Evolutionary conservation across 1,284 basidiomycete genomes (phyloP), one percentile per base, ranked within the genome.

Genomic region (Rhodotorula sp.): DNA sequence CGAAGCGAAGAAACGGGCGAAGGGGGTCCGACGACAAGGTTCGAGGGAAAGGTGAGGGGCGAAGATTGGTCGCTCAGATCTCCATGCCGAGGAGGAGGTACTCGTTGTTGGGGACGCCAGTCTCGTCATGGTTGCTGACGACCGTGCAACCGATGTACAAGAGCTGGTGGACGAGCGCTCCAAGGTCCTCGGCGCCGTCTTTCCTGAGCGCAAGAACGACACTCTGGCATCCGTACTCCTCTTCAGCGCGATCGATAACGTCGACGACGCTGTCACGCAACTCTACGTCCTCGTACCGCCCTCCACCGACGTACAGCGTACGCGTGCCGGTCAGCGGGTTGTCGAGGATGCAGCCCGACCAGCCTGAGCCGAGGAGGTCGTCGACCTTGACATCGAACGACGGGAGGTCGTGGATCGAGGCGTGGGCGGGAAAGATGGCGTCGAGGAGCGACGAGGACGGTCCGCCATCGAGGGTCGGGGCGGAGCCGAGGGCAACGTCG

Each of bases 101-200:
- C 40, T 67, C 46, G 15, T 37, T 16, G 47, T 47, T 59, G 48
- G 59, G 54, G 30, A 15, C 47, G 28, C 59, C 59, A 15, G 54
- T 37, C 48, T 59, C 44, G n/a, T 66, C 47, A 50, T 64, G n/a
- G 26, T 40, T 37, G 37, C 51, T 44, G 11, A 53, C 59, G 53
- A 64, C 64, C 28, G 68, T 68, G 61, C 67, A 70, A n/a, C 74
- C 74, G 58, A 73, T 66, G 72, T 75, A 75, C 48, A 64, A 51
- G 30, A 75, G 60, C 52, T 62, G 62, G 65, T 75, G 74, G 24
- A 75, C 61, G 40, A 70, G 53, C 24, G 51, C 28, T 62, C 68
- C 67, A 24, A 75, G 59, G 37, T 72, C 68, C 16, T 46, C 57
- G 28, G 54, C 46, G 20, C 51, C 59, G 11, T 37, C 50, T 26